A percentile compares a stretch with the other conserved stretches of the same genome.
These are phyloP conservation scores for Rhizophagus clarus DNA, from an alignment of 192 early-diverging fungal species.

Conservation along the genomic window DNA sequence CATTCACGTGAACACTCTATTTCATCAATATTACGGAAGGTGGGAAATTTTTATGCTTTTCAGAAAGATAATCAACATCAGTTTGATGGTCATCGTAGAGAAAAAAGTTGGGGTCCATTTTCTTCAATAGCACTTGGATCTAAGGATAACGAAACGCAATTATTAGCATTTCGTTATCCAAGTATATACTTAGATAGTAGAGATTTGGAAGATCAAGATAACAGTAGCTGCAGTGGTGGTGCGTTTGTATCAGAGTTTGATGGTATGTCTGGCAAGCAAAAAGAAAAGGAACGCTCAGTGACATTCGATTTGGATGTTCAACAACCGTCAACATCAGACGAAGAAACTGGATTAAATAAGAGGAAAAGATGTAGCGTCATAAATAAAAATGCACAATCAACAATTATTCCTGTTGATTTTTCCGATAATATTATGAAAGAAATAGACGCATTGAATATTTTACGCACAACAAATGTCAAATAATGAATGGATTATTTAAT, in stretches of 20 bases:
- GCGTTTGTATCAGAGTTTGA: neutral
- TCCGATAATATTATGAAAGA: neutral
- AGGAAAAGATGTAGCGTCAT: neutral
- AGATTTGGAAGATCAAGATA: neutral
- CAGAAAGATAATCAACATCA: constrained; percentile 6
- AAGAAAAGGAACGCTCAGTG: neutral
- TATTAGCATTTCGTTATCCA: constrained; percentile 30
- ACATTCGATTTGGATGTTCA: neutral
- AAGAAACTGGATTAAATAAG: neutral
- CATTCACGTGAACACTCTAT: constrained; percentile 16
- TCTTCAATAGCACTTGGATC: neutral
- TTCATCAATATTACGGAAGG: constrained; percentile 14
- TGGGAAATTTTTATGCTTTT: neutral
- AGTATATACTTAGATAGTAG: neutral
- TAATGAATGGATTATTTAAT: neutral
- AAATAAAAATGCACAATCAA: neutral
- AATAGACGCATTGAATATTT: neutral
- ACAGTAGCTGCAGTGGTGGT: neutral
- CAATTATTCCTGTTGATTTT: neutral
- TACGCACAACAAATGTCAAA: neutral
- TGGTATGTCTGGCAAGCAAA: neutral
- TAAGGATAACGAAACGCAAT: constrained; percentile 15
- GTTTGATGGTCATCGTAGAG: neutral
- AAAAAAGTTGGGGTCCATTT: constrained; percentile 2
- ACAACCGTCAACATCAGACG: neutral